These are phyloP conservation scores for Neodidymelliopsis sp. DNA, from an alignment of 2,329 filamentous ascomycete species.

Conservation along the genomic window DNA sequence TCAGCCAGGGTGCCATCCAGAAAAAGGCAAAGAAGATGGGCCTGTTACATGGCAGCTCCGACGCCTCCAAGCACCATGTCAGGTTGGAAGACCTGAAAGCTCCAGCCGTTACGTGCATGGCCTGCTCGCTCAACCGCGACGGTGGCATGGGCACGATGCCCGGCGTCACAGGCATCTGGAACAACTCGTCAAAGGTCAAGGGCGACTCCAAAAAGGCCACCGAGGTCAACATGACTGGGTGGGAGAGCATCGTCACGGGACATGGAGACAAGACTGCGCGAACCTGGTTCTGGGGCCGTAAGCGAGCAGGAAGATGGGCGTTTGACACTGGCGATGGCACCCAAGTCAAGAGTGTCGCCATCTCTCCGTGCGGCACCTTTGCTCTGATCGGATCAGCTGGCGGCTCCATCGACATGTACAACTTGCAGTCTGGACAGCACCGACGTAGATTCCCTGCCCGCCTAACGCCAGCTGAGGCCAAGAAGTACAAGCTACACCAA, in stretches of 20 bases:
- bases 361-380: conserved; percentile 93
- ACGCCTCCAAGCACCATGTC: conserved; percentile 67
- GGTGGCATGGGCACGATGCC: conserved; percentile 88
- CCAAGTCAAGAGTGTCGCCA: conserved; percentile 83
- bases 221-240: conserved; percentile 80
- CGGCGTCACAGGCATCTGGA: conserved; percentile 82
- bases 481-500: conserved; percentile 72
- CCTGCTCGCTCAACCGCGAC: conserved; percentile 90
- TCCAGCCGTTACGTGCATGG: conserved; percentile 89
- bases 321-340: conserved; percentile 84
- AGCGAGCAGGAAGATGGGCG: conserved; percentile 90
- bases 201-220: conserved; percentile 73
- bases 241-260: conserved; percentile 96
- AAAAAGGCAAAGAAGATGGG: conserved; percentile 90
- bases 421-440: conserved; percentile 90
- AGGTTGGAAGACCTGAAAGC: conserved; percentile 80
- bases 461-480: conserved; percentile 78
- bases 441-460: conserved; percentile 86
- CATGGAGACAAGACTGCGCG: conserved; percentile 86
- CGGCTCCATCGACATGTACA: conserved; percentile 93
- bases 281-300: conserved; percentile 98
- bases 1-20: conserved; percentile 88
- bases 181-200: conserved; percentile 70
- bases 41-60: conserved; percentile 66
- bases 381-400: conserved; percentile 84